These are phyloP conservation scores for Fraxinus xanthoxyloides DNA, from an alignment of 305 asterid species.

Conservation along the genomic window DNA sequence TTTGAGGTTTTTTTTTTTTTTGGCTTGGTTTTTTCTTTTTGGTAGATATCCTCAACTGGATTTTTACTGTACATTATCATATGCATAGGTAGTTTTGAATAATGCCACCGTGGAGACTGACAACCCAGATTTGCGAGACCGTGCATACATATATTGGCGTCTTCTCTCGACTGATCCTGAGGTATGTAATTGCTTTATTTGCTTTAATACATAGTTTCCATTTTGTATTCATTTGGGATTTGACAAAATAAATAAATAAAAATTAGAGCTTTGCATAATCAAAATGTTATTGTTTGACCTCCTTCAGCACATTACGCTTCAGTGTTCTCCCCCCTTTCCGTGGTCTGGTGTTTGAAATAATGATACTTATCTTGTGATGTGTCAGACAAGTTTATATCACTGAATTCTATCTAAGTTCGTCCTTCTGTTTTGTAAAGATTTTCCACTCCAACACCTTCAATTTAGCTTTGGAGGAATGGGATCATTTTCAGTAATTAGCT, in stretches of 20 bases:
- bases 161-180: constrained; percentile 98
- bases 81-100: constrained; percentile 79
- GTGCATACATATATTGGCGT: constrained; percentile 99
- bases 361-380: background rate
- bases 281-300: background rate
- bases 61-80: constrained; percentile 20
- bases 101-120: constrained; percentile 98
- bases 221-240: constrained; percentile 8
- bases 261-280: constrained; percentile 11
- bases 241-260: background rate
- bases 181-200: constrained; percentile 48
- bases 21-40: background rate
- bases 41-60: background rate
- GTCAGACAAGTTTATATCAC: background rate
- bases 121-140: constrained; percentile 97
- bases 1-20: background rate
- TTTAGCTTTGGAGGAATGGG: background rate
- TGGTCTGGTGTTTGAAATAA: background rate
- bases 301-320: constrained; percentile 1
- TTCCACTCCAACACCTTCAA: background rate
- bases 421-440: constrained; percentile 10
- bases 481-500: background rate
- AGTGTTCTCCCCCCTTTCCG: background rate
- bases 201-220: constrained; percentile 17
- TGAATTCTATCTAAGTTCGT: background rate